Evolutionary conservation across 371 early-diverging fungal genomes (phyloP), one percentile per base, ranked within the genome.

Genomic region (Umbelopsis sp.): DNA sequence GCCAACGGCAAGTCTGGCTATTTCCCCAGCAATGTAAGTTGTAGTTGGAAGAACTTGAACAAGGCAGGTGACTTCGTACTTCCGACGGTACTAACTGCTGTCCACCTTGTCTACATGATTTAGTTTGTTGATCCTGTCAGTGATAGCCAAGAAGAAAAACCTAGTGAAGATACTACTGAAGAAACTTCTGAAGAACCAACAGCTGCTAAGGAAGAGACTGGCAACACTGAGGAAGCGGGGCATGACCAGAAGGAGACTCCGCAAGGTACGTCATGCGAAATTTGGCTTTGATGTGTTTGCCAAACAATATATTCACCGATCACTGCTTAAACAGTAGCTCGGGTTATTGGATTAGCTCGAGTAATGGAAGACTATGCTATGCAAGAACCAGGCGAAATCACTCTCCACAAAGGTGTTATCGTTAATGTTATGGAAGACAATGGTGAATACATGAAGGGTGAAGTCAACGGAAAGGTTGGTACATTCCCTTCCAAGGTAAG

Each of bases 1-100:
- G 77, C 82, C 68, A 80, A 80, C 35, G 84, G 85, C 41, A 75
- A 83, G 44, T 66, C 71, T 65, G 93, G 93, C 18, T 89, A 81
- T 80, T 92, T 92, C 69, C 93, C 93, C 50, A 87, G 91, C 69
- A 92, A 92, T 68, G 91, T 90, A 81, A 79, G 79, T 62, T 8
- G 32, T 20, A 29, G 29, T 29, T 29, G 29, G 1, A 29, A 29
- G 29, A 29, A 29, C 0, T 29, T 4, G 4, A 1, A 29, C 29
- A 29, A 29, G 29, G 29, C 29, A 29, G 29, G 1, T 29, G 29
- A 29, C 29, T 29, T 29, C 29, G 29, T 29, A 29, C 29, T 29
- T 29, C 29, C 29, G 29, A 29, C 29, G 29, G 29, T 29, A 29
- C 29, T 29, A 29, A 51, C 32, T 22, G 41, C 41, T 20, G 41